Conservation (phyloP, 306 rosid species). For the Herpetospermum pedunculosum region DNA sequence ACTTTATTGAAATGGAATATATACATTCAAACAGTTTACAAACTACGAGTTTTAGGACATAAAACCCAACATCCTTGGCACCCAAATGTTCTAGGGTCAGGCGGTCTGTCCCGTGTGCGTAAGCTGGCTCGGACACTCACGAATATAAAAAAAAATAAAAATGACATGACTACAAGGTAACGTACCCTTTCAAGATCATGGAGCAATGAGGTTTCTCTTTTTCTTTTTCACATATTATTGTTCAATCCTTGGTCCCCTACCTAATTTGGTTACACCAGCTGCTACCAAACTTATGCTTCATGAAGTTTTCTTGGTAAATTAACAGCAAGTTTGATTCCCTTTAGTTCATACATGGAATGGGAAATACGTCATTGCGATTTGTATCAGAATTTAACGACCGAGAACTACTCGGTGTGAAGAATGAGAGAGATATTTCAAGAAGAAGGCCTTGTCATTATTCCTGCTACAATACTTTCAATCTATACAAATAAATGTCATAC, state of each 20-base stretch:
- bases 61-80: too few relatives aligned
- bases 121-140: too few relatives aligned
- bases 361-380: background rate
- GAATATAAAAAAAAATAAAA: too few relatives aligned
- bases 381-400: background rate
- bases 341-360: background rate
- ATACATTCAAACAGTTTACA: too few relatives aligned
- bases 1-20: too few relatives aligned
- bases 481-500: conserved; percentile 33
- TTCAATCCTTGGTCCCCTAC: conserved; percentile 33
- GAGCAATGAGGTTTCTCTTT: conserved; percentile 25
- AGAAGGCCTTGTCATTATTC: conserved; percentile 8
- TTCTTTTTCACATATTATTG: conserved; percentile 33
- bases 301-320: background rate
- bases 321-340: background rate
- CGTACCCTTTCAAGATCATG: conserved; percentile 45
- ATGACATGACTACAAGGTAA: conserved; percentile 44
- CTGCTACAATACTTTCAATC: conserved; percentile 22
- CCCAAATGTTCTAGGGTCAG: too few relatives aligned
- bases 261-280: conserved; percentile 1
- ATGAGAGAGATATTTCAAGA: background rate
- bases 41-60: too few relatives aligned
- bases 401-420: background rate
- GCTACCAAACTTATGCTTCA: conserved; percentile 4
- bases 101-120: too few relatives aligned